Evolutionary conservation across 2,329 filamentous ascomycete genomes (phyloP).

Genomic region (Fusarium sororula): DNA sequence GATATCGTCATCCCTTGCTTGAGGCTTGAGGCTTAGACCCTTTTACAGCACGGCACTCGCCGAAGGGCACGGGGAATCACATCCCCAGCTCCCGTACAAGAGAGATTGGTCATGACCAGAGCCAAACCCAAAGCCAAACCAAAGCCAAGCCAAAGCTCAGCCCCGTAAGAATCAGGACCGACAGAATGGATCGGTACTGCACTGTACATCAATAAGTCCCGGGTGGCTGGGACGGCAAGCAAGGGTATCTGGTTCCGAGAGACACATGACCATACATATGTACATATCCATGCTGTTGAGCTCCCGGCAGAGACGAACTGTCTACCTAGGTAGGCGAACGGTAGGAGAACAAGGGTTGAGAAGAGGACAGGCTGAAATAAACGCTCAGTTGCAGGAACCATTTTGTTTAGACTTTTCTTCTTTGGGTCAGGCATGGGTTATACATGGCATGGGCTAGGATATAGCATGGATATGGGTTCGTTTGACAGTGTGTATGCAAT

Average conservation of each 20-base stretch:
- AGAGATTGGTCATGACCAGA: slow-evolving; percentile 14
- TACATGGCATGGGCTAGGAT: neutral
- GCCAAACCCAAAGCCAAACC: neutral
- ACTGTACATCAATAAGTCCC: slow-evolving; percentile 23
- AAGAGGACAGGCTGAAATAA: slow-evolving; percentile 27
- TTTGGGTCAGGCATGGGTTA: neutral
- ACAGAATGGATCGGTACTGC: slow-evolving; percentile 19
- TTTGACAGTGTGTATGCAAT: neutral
- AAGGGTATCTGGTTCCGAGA: slow-evolving; percentile 19
- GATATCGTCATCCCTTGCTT: neutral
- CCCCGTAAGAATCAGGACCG: slow-evolving; percentile 4
- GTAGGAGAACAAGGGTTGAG: neutral
- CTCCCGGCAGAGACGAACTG: neutral
- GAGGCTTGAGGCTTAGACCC: neutral
- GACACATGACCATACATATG: neutral
- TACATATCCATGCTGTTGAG: neutral
- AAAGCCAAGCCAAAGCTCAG: neutral
- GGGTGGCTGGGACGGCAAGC: slow-evolving; percentile 31
- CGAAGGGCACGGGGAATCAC: neutral
- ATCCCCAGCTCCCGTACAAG: slow-evolving; percentile 7
- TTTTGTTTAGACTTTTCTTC: slow-evolving; percentile 10
- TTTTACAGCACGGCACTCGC: slow-evolving; percentile 1
- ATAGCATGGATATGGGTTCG: neutral
- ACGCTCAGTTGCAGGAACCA: slow-evolving; percentile 3
- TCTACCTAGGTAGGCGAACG: slow-evolving; percentile 9